A percentile compares a stretch with the other conserved stretches of the same genome.
Conservation (phyloP, 345 rosid genomes). For the Xanthoceras sorbifolium region DNA sequence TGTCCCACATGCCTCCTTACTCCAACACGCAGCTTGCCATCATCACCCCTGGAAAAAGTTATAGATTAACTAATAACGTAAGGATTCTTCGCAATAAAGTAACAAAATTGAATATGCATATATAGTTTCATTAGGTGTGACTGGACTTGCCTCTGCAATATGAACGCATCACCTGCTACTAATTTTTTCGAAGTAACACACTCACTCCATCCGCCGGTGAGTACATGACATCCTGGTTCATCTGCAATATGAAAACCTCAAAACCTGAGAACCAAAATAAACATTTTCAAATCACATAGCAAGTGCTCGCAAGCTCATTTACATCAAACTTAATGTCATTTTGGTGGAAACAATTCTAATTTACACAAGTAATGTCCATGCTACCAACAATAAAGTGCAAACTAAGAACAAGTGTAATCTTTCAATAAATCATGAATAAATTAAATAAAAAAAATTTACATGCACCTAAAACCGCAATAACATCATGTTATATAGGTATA, state of each 20-base stretch:
- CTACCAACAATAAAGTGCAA: no score
- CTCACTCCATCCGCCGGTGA: slow-evolving; percentile 99
- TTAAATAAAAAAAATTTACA: no score
- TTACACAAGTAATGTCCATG: no score
- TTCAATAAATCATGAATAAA: no score
- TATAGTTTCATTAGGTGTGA: not conserved
- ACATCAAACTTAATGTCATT: no score
- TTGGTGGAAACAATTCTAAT: not conserved
- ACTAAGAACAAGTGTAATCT: no score
- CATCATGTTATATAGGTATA: no score
- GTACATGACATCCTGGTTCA: slow-evolving; percentile 96
- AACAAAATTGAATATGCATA: not conserved
- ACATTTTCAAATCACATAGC: no score
- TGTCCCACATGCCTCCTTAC: slow-evolving; percentile 92
- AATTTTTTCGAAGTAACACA: slow-evolving; percentile 96
- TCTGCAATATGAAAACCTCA: slow-evolving; percentile 47
- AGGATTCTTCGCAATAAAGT: not conserved
- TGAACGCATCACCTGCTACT: slow-evolving; percentile 98
- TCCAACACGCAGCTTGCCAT: slow-evolving; percentile 93
- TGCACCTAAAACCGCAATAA: no score
- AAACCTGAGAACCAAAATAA: no score
- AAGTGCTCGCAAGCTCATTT: not conserved
- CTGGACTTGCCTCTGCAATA: slow-evolving; percentile 77
- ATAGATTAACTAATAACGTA: slow-evolving; percentile 9
- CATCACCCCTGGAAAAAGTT: slow-evolving; percentile 77